These are phyloP conservation scores for Globisporangium echinulatum DNA, from an alignment of 352 stramenopile genomes.

Conservation along the genomic window DNA sequence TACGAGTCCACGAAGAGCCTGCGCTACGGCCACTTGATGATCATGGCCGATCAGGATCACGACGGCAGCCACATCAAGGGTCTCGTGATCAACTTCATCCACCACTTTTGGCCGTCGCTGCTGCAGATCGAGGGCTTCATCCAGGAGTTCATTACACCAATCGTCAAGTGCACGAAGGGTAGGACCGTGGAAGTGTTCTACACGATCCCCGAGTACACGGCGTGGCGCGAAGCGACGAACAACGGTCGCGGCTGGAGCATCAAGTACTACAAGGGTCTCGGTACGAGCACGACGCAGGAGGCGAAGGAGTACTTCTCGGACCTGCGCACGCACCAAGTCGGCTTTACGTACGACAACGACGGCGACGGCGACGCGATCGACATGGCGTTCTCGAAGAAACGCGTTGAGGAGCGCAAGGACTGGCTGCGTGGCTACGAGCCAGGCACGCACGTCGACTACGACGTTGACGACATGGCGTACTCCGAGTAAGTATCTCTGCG, in stretches of 20 bases:
- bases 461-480: conserved; percentile 90
- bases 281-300: conserved; percentile 95
- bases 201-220: conserved; percentile 96
- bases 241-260: conserved; percentile 92
- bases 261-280: conserved; percentile 99
- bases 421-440: conserved; percentile 90
- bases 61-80: conserved; percentile 99
- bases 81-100: conserved; percentile 98
- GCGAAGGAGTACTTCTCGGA: conserved; percentile 98
- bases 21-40: conserved; percentile 97
- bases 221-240: conserved; percentile 85
- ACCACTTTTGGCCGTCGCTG: conserved; percentile 97
- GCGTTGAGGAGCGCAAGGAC: conserved; percentile 93
- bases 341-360: conserved; percentile 91
- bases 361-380: conserved; percentile 89
- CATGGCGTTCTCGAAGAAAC: conserved; percentile 97
- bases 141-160: conserved; percentile 96
- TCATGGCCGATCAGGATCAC: conserved; percentile 99
- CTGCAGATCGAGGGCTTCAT: conserved; percentile 88
- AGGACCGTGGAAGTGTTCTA: conserved; percentile 90
- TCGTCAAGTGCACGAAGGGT: conserved; percentile 95
- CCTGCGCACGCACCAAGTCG: conserved; percentile 90
- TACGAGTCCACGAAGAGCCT: conserved; percentile 88
- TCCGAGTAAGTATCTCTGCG: conserved; percentile 61
- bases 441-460: conserved; percentile 90